Evolutionary conservation across 768 basidiomycete genomes (phyloP), one percentile per base, ranked within the genome.

Genomic region (Amanita rimosa): DNA sequence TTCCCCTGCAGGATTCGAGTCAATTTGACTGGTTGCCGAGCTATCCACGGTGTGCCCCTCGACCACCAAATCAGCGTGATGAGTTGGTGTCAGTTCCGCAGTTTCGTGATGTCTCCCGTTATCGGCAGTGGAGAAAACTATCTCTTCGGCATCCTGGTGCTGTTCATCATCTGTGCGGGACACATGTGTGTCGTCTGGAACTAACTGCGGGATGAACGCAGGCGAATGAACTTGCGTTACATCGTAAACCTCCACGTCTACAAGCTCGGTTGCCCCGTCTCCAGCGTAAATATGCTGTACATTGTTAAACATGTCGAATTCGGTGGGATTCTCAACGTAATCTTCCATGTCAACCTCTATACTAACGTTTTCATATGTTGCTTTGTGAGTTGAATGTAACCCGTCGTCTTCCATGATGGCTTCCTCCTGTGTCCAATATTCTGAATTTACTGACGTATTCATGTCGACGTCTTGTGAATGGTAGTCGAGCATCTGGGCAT

Each of bases 271-370:
- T 38, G 54, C 45, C 37, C 56, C 61, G 14, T 55, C 52, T 22
- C 57, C 58, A 8, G 57, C 41, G 44, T 38, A 34, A 39, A 31
- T 22, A 40, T 36, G 61, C 22, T 58, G 53, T 51, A 57, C 62
- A 51, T 69, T 73, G 43, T 76, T 73, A 8, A 65, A 64, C 76
- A 78, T 79, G 40, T 77, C 76, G 54, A 76, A 83, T 61, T 83
- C 81, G 35, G 62, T 59, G 54, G 70, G 65, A 16, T 63, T 58
- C 35, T 69, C 73, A 33, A 70, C 64, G 49, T 73, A 72, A 42
- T 71, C 66, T 48, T 79, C 78, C 81, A 84, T 83, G 51, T 84
- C 81, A 39, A 84, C 72, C 58, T 84, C 81, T 45, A 82, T 69
- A 37, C 70, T 72, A 43, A 62, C 56, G 53, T 60, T 58, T 53